Evolutionary conservation across 805 yeast genomes (phyloP).

Genomic region (Peterozyma xylosa): DNA sequence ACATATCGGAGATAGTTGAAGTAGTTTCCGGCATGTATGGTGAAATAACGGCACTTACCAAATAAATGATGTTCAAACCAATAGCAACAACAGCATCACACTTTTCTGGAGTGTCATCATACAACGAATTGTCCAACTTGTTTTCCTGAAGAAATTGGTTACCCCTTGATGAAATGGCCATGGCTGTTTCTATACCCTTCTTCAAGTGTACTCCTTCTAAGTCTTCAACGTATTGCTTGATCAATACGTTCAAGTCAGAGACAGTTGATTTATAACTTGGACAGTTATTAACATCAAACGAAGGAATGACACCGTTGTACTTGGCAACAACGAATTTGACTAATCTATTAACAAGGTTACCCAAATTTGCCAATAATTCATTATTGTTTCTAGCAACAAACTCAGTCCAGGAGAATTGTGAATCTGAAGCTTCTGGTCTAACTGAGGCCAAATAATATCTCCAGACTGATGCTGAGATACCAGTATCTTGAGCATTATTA

Average conservation of each 20-base stretch:
- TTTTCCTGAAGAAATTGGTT: slow-evolving; percentile 94
- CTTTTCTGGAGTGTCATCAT: slow-evolving; percentile 64
- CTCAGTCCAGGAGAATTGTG: slow-evolving; percentile 97
- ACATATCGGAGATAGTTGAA: slow-evolving; percentile 60
- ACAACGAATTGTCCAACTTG: slow-evolving; percentile 84
- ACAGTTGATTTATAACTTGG: slow-evolving; percentile 38
- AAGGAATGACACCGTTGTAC: slow-evolving; percentile 85
- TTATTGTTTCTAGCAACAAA: slow-evolving; percentile 90
- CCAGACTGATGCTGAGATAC: slow-evolving; percentile 91
- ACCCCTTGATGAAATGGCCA: slow-evolving; percentile 89
- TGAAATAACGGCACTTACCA: slow-evolving; percentile 71
- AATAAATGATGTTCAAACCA: slow-evolving; percentile 81
- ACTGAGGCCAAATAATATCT: slow-evolving; percentile 89
- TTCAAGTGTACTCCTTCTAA: slow-evolving; percentile 79
- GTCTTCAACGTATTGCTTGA: slow-evolving; percentile 55
- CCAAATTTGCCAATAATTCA: slow-evolving; percentile 91
- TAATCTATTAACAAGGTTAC: slow-evolving; percentile 93
- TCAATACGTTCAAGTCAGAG: slow-evolving; percentile 53
- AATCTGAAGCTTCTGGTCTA: slow-evolving; percentile 93
- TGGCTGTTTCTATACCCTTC: slow-evolving; percentile 85
- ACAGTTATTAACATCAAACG: slow-evolving; percentile 40
- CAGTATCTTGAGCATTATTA: slow-evolving; percentile 92
- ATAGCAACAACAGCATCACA: slow-evolving; percentile 91
- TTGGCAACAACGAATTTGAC: slow-evolving; percentile 86
- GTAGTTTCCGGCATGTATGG: slow-evolving; percentile 92